Base-by-base conservation (phyloP, 2,329 filamentous ascomycete species). In the Neofusicoccum umdonicola region DNA sequence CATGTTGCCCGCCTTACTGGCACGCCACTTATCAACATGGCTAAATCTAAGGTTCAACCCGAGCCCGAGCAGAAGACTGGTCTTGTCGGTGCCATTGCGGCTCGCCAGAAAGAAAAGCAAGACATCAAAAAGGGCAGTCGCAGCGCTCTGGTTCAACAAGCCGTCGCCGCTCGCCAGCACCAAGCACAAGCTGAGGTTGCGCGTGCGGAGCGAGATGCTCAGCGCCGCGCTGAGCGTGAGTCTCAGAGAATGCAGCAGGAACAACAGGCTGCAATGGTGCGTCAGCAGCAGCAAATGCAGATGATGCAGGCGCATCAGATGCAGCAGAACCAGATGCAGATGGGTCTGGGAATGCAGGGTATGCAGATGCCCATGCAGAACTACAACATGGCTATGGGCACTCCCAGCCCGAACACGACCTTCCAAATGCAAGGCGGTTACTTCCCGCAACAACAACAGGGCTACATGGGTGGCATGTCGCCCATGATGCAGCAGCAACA, bases 1-100 rank as follows among this genome's bases (percentile, higher is more conserved):
- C 90, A 96, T 69, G 85, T 96, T n/a, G 91, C 93, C 9, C 87
- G 90, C 42, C 83, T 92, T 69, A 96, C 92, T 0, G 90, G 91
- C 0, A 88, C 87, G 0, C 90, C 93, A 0, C 81, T 96, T 57
- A 85, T 96, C 70, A 87, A 85, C 65, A 81, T 96, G 73, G 85
- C 84, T 4, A 54, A 62, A 11, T 82, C 82, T 58, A 80, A 81
- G 67, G 65, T 71, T 5, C 84, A 83, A 62, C 44, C 68, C 13
- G 70, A 76, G 54, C 69, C 71, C 66, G 77, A 80, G 48, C 80
- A 81, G 62, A 78, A 82, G 9, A 74, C 84, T 37, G 85, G 86
- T 0, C 81, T 97, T 1, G 87, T 96, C 6, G 91, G 90, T 1
- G 89, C 90, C 13, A 93, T 97, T 63, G 90, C 92, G 67, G 85